Percentiles rank a stretch among this genome's conserved stretches.
Conservation (phyloP, 2,329 filamentous ascomycete species). For the Scopulariopsis brevicaulis region DNA sequence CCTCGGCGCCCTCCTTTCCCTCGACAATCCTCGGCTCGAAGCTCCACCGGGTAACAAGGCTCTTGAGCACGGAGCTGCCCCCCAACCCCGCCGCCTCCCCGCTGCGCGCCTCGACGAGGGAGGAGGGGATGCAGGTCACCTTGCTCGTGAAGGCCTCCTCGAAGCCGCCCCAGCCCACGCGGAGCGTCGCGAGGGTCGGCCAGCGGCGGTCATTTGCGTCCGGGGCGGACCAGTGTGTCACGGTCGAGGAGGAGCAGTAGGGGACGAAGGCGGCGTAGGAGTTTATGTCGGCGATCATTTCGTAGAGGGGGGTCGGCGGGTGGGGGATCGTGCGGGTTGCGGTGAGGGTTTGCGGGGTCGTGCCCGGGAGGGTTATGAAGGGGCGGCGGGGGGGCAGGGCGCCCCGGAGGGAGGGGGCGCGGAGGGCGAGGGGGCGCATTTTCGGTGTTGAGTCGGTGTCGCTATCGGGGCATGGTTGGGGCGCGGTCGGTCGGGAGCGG, state of each 20-base stretch:
- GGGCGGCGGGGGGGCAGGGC: constrained; percentile 19
- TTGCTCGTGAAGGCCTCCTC: constrained; percentile 74
- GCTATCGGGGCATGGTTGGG: background rate
- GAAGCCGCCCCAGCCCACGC: constrained; percentile 75
- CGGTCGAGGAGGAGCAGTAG: constrained; percentile 68
- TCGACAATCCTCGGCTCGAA: constrained; percentile 28
- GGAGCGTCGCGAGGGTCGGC: constrained; percentile 68
- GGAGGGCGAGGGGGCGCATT: constrained; percentile 2
- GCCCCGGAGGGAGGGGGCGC: background rate
- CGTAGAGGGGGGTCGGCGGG: constrained; percentile 59
- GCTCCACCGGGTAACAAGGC: constrained; percentile 59
- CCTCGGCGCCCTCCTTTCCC: constrained; percentile 43
- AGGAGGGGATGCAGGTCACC: constrained; percentile 64
- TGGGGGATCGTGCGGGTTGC: constrained; percentile 72
- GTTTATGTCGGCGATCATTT: constrained; percentile 78
- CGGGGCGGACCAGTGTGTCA: constrained; percentile 54
- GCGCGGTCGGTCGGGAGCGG: constrained; percentile 8
- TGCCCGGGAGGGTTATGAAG: constrained; percentile 22
- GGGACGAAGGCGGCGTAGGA: constrained; percentile 83
- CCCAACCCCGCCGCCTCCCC: constrained; percentile 36
- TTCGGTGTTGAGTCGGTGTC: background rate
- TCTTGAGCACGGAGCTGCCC: constrained; percentile 47
- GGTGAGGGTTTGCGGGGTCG: constrained; percentile 49
- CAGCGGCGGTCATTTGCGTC: constrained; percentile 33
- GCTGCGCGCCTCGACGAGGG: constrained; percentile 66